Conservation (phyloP, 1,284 basidiomycete genomes). For the Porodaedalea pini region DNA sequence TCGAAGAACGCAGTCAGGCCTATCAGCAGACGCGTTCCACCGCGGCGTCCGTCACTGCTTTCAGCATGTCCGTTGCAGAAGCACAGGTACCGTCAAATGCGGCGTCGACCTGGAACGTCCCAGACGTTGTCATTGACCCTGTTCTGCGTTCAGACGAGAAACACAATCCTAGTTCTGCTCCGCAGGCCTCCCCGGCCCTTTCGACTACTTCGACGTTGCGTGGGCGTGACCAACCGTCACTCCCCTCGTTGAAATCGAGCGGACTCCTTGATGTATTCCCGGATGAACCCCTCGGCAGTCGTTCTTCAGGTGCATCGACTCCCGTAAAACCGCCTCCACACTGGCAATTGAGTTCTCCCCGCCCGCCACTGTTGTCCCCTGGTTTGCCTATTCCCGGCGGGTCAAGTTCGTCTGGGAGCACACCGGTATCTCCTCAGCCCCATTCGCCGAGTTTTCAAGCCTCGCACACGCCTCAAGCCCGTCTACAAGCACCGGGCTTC, state of each 20-base stretch:
- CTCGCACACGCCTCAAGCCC: not conserved
- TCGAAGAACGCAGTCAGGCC: not conserved
- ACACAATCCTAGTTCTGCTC: slow-evolving; percentile 12
- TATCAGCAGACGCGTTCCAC: not conserved
- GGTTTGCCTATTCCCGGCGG: not conserved
- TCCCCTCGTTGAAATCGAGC: slow-evolving; percentile 70
- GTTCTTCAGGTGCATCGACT: slow-evolving; percentile 14
- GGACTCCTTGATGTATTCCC: slow-evolving; percentile 52
- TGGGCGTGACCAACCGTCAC: slow-evolving; percentile 35
- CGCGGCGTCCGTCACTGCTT: not conserved
- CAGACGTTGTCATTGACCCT: slow-evolving; percentile 17
- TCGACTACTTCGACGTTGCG: slow-evolving; percentile 21
- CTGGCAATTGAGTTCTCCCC: slow-evolving; percentile 13
- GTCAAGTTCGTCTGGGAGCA: not conserved
- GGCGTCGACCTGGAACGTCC: slow-evolving; percentile 4
- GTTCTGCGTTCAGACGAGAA: slow-evolving; percentile 4
- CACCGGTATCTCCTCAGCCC: slow-evolving; percentile 7
- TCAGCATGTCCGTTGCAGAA: not conserved
- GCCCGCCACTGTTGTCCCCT: slow-evolving; percentile 12
- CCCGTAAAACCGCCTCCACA: slow-evolving; percentile 2
- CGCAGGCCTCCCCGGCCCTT: slow-evolving; percentile 17
- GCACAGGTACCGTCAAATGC: not conserved
- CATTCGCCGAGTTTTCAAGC: slow-evolving; percentile 2
- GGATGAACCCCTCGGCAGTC: slow-evolving; percentile 10
- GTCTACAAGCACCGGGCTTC: slow-evolving; percentile 3